Evolutionary conservation across 768 basidiomycete species (phyloP), one percentile per base, ranked within the genome.

Genomic region (Royoungia palumana): DNA sequence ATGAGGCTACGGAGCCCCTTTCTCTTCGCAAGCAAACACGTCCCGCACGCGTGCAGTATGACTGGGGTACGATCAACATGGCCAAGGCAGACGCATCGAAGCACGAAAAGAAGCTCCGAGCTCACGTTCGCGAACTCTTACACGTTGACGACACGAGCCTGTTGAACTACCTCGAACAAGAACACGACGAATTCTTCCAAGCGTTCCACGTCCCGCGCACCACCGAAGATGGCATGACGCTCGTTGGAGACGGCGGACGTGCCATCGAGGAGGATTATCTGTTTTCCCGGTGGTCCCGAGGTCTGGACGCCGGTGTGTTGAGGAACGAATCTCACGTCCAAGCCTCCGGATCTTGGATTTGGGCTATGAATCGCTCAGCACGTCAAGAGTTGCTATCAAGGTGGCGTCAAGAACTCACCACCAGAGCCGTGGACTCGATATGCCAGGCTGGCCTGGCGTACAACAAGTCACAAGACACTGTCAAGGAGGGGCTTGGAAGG

Each of bases 261-360:
- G 59, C 63, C 0, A 53, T 80, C 2, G 46, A 65, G 3, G n/a
- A 42, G 0, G 35, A 50, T 2, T 82, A 83, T 56, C 70, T 85
- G 6, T 39, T 83, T 16, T 45, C 66, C 14, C 71, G 63, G 9
- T 85, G 84, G 83, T 35, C 41, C 0, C 51, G 54, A 0, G 80
- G 78, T 12, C 11, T 45, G 24, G 59, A 77, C 50, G 73, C 78
- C 20, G 81, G 79, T 1, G 54, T 72, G 3, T 74, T 80, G 60
- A 58, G 50, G 22, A 35, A 48, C 0, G 49, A 63, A 0, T 54
- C 52, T 3, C 51, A 68, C 44, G 57, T 76, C 11, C 44, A 21
- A 11, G 57, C 55, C 1, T 53, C 69, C 1, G 43, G 6, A 14
- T 32, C 53, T 16, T 49, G 55, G 6, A 65, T 79, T 22, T 81